These are phyloP conservation scores for Tolypocladium amazonense DNA, from an alignment of 2,329 filamentous ascomycete species.

Conservation along the genomic window DNA sequence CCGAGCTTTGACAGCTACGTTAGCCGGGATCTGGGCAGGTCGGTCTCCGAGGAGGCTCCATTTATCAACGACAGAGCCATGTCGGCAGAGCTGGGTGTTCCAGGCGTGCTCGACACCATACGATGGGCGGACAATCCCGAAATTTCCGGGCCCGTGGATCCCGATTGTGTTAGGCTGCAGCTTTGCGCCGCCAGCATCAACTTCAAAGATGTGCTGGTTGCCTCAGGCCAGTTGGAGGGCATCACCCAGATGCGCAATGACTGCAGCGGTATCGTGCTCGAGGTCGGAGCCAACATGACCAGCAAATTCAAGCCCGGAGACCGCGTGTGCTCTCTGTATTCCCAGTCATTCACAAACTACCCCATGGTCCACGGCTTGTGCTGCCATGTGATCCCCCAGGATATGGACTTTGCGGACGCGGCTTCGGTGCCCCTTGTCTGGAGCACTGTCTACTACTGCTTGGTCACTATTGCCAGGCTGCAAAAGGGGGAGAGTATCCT, in stretches of 20 bases:
- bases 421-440: slow-evolving; percentile 11
- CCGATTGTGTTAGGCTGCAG: slow-evolving; percentile 7
- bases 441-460: slow-evolving; percentile 14
- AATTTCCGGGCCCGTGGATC: slow-evolving; percentile 1
- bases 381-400: slow-evolving; percentile 4
- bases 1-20: slow-evolving; percentile 1
- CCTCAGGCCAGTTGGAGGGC: slow-evolving; percentile 19
- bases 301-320: slow-evolving; percentile 14
- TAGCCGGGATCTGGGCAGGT: background rate
- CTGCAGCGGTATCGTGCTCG: slow-evolving; percentile 18
- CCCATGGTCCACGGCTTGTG: slow-evolving; percentile 6
- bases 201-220: slow-evolving; percentile 25
- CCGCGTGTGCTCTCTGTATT: slow-evolving; percentile 8
- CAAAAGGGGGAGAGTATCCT: slow-evolving; percentile 10
- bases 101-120: slow-evolving; percentile 9
- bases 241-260: slow-evolving; percentile 19
- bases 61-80: slow-evolving; percentile 1
- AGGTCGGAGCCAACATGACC: slow-evolving; percentile 16
- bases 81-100: slow-evolving; percentile 6
- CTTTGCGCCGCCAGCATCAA: slow-evolving; percentile 11
- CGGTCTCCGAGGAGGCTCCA: background rate
- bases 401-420: slow-evolving; percentile 6
- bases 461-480: slow-evolving; percentile 10
- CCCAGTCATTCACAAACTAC: slow-evolving; percentile 7
- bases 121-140: slow-evolving; percentile 8